A percentile compares a stretch with the other conserved stretches of the same genome.
phyloP scores from a whole-genome alignment of 2,329 filamentous ascomycete species.

The Venturia asperata region DNA sequence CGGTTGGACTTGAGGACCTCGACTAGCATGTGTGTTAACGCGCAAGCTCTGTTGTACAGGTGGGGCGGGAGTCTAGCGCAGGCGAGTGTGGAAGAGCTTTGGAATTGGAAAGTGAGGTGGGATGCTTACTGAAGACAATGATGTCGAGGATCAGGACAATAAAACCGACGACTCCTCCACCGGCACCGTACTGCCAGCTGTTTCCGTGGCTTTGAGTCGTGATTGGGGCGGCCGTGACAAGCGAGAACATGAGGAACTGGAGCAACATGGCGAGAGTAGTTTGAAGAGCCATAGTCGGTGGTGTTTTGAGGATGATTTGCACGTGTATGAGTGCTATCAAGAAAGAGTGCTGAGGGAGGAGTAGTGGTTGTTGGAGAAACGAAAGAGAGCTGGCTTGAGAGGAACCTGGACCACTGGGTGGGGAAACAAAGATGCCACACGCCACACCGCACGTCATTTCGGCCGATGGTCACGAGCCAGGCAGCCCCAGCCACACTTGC shows the following conservation, averaged over 20 bases:
- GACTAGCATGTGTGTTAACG: constrained; percentile 36
- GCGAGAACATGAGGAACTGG: constrained; percentile 46
- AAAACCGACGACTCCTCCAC: constrained; percentile 55
- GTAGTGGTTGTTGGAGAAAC: neutral
- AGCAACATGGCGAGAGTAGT: constrained; percentile 35
- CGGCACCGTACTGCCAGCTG: constrained; percentile 53
- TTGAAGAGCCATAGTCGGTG: neutral
- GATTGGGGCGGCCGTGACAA: constrained; percentile 45
- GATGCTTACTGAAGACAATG: constrained; percentile 50
- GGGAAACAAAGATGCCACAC: neutral
- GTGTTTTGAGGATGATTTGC: neutral
- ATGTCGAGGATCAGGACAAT: constrained; percentile 56
- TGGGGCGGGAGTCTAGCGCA: neutral
- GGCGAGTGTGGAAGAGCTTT: neutral
- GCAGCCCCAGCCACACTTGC: neutral
- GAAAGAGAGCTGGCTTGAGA: neutral
- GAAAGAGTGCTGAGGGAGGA: neutral
- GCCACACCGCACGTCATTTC: neutral
- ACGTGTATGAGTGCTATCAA: neutral
- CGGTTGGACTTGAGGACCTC: constrained; percentile 60
- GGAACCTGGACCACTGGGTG: too few relatives aligned
- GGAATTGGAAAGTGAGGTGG: neutral
- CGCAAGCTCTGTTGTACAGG: constrained; percentile 16
- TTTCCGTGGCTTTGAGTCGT: constrained; percentile 35
- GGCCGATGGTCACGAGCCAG: neutral